A percentile compares a stretch with the other conserved stretches of the same genome.
Evolutionary conservation across 169 alveolate genomes (phyloP).

Genomic region (Babesia sp.): DNA sequence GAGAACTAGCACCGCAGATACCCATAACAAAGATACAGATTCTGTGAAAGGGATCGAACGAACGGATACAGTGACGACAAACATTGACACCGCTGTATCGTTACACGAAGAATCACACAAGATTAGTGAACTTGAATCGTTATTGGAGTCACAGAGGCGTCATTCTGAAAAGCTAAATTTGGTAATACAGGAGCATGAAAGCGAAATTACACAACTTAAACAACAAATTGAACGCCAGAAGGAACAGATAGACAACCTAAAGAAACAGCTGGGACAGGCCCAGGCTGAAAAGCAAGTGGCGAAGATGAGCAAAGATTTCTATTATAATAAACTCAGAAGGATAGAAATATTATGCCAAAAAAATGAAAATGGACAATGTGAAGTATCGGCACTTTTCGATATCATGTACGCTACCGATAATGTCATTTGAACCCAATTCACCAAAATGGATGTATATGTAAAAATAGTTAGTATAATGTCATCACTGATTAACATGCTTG

Average conservation of each 20-base stretch:
- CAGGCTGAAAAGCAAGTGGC: constrained; percentile 82
- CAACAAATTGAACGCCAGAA: constrained; percentile 57
- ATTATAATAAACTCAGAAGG: constrained; percentile 88
- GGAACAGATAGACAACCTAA: constrained; percentile 65
- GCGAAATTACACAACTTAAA: constrained; percentile 19
- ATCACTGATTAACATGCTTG: not conserved
- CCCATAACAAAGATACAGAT: not conserved
- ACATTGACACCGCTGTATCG: constrained; percentile 19
- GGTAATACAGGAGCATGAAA: constrained; percentile 32
- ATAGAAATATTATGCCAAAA: constrained; percentile 88
- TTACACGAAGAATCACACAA: not conserved
- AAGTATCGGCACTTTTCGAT: constrained; percentile 58
- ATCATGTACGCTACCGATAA: constrained; percentile 59
- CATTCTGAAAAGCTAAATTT: constrained; percentile 20
- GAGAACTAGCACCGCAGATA: constrained; percentile 9
- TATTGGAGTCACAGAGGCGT: not conserved
- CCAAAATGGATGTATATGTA: no score
- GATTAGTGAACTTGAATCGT: constrained; percentile 12
- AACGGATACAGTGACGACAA: not conserved
- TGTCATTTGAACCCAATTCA: constrained; percentile 5
- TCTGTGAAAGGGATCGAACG: not conserved
- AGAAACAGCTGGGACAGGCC: constrained; percentile 72
- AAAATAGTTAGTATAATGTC: no score
- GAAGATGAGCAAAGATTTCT: constrained; percentile 89
- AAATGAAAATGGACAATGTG: constrained; percentile 54